Evolutionary conservation across 345 rosid species (phyloP).

Genomic region (Rhizophora apiculata): DNA sequence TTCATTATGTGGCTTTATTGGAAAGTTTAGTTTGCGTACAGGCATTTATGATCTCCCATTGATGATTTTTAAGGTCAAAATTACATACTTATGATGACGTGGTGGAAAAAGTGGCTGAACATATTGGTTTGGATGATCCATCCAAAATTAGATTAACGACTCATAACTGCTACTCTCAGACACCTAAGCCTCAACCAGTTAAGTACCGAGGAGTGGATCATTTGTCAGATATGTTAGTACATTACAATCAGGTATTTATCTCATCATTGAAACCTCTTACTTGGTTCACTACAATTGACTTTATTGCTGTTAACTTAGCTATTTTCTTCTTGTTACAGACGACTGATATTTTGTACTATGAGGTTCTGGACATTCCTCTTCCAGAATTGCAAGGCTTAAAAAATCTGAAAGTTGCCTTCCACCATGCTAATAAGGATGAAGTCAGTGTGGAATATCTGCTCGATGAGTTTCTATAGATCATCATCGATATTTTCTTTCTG

Average conservation of each 20-base stretch:
- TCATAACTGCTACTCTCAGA: slow-evolving; percentile 99
- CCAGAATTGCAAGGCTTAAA: slow-evolving; percentile 92
- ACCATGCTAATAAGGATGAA: slow-evolving; percentile 76
- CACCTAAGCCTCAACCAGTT: slow-evolving; percentile 93
- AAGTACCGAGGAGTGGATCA: slow-evolving; percentile 85
- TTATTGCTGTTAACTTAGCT: neutral
- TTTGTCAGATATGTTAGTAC: slow-evolving; percentile 86
- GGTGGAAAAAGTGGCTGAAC: slow-evolving; percentile 78
- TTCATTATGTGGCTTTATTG: neutral
- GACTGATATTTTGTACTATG: slow-evolving; percentile 88
- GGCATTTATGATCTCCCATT: slow-evolving; percentile 6
- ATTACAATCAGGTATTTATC: slow-evolving; percentile 75
- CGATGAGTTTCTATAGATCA: neutral
- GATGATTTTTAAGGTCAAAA: slow-evolving; percentile 61
- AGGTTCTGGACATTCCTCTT: slow-evolving; percentile 92
- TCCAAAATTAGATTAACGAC: slow-evolving; percentile 88
- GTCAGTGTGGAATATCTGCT: slow-evolving; percentile 36
- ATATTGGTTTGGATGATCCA: slow-evolving; percentile 84
- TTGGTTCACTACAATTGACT: neutral
- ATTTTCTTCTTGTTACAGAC: slow-evolving; percentile 44
- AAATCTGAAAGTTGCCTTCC: slow-evolving; percentile 82
- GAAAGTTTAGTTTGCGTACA: neutral
- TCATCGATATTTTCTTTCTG: slow-evolving; percentile 10
- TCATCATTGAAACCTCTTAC: neutral
- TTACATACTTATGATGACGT: slow-evolving; percentile 88